Evolutionary conservation across 768 basidiomycete species (phyloP).

Genomic region (Floccularia luteovirens): DNA sequence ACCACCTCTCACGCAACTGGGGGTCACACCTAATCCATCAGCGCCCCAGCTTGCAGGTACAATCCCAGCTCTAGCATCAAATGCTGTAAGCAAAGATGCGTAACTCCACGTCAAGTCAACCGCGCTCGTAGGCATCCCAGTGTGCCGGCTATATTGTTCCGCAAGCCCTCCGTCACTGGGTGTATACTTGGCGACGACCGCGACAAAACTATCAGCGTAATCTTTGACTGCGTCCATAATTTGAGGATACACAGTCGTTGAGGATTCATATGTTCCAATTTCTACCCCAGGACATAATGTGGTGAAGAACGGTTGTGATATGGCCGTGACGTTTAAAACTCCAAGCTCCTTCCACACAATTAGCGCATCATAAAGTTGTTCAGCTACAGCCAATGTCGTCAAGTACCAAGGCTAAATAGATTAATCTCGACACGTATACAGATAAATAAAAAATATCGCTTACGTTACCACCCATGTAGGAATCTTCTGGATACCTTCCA

Average conservation of each 20-base stretch:
- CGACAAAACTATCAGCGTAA: conserved; percentile 63
- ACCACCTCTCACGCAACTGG: conserved; percentile 26
- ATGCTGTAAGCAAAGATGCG: conserved; percentile 57
- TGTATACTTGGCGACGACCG: conserved; percentile 50
- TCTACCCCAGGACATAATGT: conserved; percentile 41
- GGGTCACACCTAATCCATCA: conserved; percentile 38
- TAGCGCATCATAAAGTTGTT: conserved; percentile 70
- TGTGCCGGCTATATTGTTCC: conserved; percentile 50
- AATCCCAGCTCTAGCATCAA: conserved; percentile 41
- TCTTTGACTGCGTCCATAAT: conserved; percentile 39
- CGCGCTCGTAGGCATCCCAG: conserved; percentile 51
- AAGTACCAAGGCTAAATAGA: conserved; percentile 76
- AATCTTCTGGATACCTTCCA: too few species aligned
- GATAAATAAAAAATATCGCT: too few species aligned
- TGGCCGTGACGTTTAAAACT: conserved; percentile 42
- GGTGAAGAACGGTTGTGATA: conserved; percentile 66
- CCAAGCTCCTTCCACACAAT: conserved; percentile 52
- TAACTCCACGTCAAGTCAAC: conserved; percentile 73
- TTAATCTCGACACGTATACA: too few species aligned
- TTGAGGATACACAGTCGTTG: conserved; percentile 36
- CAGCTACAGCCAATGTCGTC: conserved; percentile 62
- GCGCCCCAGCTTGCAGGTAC: conserved; percentile 61
- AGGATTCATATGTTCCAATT: conserved; percentile 43
- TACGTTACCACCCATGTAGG: too few species aligned
- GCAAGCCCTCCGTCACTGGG: conserved; percentile 52